Base-by-base conservation (phyloP, 441 rosid species). In the Theobroma grandiflorum region DNA sequence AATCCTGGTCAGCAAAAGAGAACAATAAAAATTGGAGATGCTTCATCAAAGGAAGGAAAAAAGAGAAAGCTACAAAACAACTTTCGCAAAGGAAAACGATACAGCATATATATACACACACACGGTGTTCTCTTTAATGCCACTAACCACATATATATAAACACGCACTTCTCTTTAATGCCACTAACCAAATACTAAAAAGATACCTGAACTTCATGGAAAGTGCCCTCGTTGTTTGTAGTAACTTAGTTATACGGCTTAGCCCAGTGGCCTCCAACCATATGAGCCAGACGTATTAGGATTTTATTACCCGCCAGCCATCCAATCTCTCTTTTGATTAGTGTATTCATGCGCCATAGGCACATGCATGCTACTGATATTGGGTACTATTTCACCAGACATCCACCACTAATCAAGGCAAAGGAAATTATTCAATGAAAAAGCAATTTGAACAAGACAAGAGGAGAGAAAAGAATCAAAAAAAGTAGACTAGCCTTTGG, bases 11-110 rank as follows among this genome's bases (percentile, higher is more conserved):
- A 38, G 31, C 45, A 9, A 63, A 53, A 22, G 78, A 42, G 3
- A 72, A 73, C 26, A 65, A 14, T 16, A 0, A n/a, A 37, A 50
- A 16, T 12, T n/a, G 4, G 8, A 33, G 9, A 33, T 62, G 67
- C 72, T 14, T 76, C 37, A n/a, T 26, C 7, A 20, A 8, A 4
- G 57, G 35, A 37, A 5, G 47, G 64, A 49, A 8, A 62, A 77
- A 26, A 33, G 47, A 45, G 63, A 69, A 74, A 79, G 65, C 61
- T 64, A n/a, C 65, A 70, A 78, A 40, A 22, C 72, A 52, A 71
- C 83, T 70, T 71, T 71, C 38, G 52, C 67, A 26, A 81, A 70
- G 40, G 43, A 66, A 66, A 26, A 67, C 4, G 40, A 33, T 33
- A 12, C 57, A 81, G 38, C 70, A 81, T 62, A 71, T 31, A 4